Evolutionary conservation across 139 green algal genomes (phyloP).

Genomic region (Tetradesmus obliquus): DNA sequence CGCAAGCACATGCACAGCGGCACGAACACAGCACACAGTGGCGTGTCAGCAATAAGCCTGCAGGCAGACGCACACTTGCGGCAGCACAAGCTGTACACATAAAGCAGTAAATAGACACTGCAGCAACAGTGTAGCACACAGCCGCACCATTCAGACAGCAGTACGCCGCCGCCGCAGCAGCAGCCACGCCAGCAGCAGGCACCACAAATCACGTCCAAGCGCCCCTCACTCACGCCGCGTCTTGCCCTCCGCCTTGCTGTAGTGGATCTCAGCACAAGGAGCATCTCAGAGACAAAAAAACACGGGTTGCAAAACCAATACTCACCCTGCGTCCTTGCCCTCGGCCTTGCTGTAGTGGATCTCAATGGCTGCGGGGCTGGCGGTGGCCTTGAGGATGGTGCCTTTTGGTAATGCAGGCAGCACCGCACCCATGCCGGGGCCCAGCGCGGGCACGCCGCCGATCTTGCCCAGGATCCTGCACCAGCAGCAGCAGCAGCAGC

Average conservation of each 20-base stretch:
- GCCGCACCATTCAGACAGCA: too few relatives aligned
- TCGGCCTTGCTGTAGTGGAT: constrained; percentile 69
- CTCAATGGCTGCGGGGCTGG: constrained; percentile 56
- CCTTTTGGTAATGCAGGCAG: constrained; percentile 46
- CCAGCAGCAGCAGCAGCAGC: not conserved
- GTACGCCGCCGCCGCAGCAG: too few relatives aligned
- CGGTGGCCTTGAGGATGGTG: constrained; percentile 53
- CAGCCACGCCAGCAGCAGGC: too few relatives aligned
- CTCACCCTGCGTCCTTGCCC: constrained; percentile 53
- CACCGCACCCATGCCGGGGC: constrained; percentile 44
- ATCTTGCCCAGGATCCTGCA: constrained; percentile 66
- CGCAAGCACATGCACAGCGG: too few relatives aligned
- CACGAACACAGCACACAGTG: too few relatives aligned
- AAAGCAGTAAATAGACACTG: too few relatives aligned
- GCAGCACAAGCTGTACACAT: too few relatives aligned
- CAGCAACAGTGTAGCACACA: too few relatives aligned
- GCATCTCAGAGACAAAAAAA: constrained; percentile 44
- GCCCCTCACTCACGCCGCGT: constrained; percentile 50
- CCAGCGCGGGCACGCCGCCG: constrained; percentile 61
- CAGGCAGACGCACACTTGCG: too few relatives aligned
- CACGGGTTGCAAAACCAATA: too few relatives aligned
- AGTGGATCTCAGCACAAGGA: constrained; percentile 60
- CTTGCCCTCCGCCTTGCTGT: constrained; percentile 61
- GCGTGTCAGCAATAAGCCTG: too few relatives aligned
- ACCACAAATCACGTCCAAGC: too few relatives aligned